Conservation (phyloP, 495 filamentous ascomycete genomes). For the Penicillium taxi region DNA sequence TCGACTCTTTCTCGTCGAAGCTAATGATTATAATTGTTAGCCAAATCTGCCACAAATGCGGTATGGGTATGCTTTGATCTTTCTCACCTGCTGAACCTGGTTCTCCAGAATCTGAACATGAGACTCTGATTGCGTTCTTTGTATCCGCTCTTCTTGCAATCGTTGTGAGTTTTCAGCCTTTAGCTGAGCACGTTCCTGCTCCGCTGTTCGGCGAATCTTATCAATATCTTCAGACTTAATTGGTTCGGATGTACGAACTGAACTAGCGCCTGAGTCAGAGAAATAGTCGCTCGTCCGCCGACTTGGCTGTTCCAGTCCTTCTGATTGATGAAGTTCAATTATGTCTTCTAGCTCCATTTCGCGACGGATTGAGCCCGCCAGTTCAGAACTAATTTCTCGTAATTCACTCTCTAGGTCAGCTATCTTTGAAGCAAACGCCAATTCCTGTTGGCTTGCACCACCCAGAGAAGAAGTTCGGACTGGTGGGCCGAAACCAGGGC, state of each 20-base stretch:
- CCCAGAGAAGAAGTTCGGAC: conserved; percentile 30
- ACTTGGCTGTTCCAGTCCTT: conserved; percentile 50
- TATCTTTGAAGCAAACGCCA: conserved; percentile 45
- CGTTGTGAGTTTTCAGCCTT: conserved; percentile 75
- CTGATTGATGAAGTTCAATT: conserved; percentile 75
- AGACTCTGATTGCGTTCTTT: conserved; percentile 64
- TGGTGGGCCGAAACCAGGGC: conserved; percentile 31
- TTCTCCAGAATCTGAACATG: conserved; percentile 76
- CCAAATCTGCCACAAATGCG: background rate
- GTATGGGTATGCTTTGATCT: background rate
- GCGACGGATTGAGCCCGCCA: conserved; percentile 83
- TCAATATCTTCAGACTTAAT: conserved; percentile 71
- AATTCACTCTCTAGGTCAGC: conserved; percentile 86
- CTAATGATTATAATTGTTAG: conserved; percentile 16
- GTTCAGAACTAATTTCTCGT: conserved; percentile 81
- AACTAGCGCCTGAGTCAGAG: conserved; percentile 88
- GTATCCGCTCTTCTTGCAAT: conserved; percentile 73
- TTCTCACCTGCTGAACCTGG: conserved; percentile 53
- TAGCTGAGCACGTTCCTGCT: conserved; percentile 86
- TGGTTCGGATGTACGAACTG: conserved; percentile 58
- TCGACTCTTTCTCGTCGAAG: conserved; percentile 41
- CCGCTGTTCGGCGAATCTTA: conserved; percentile 68
- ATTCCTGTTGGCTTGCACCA: conserved; percentile 34
- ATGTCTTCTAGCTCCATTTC: conserved; percentile 97
- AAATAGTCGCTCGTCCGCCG: conserved; percentile 95